phyloP scores from a whole-genome alignment of 2,329 filamentous ascomycete genomes.

The Hypoxylon sp. region DNA sequence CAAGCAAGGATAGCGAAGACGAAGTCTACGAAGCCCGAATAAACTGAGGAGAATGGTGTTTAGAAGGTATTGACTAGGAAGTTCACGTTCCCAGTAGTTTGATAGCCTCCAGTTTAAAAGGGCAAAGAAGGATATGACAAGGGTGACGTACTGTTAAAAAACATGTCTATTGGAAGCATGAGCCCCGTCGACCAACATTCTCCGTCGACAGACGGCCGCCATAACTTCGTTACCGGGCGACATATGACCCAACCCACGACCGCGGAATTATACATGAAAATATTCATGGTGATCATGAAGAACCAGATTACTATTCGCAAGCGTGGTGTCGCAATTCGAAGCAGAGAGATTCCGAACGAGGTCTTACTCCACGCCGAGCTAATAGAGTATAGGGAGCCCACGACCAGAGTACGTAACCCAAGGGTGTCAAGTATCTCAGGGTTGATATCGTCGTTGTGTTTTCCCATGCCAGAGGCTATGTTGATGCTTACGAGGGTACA shows the following conservation, averaged over 20 bases:
- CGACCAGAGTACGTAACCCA: conserved; percentile 4
- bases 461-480: conserved; percentile 10
- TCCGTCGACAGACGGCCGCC: background rate
- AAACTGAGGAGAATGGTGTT: conserved; percentile 13
- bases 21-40: conserved; percentile 24
- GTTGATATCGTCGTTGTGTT: conserved; percentile 15
- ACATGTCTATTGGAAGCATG: conserved; percentile 6
- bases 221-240: conserved; percentile 6
- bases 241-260: conserved; percentile 6
- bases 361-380: conserved; percentile 32
- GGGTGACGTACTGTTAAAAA: conserved; percentile 5
- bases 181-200: conserved; percentile 16
- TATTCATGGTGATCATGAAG: conserved; percentile 18
- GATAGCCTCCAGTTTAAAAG: background rate
- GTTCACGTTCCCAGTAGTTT: background rate
- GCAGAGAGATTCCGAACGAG: conserved; percentile 24
- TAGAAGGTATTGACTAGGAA: background rate
- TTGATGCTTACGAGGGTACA: conserved; percentile 18
- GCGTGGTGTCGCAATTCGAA: conserved; percentile 18
- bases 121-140: background rate
- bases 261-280: conserved; percentile 5
- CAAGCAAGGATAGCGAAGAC: conserved; percentile 18
- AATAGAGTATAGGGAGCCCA: conserved; percentile 1
- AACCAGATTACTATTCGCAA: conserved; percentile 15
- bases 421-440: background rate